Conservation (phyloP, 2,329 filamentous ascomycete genomes). For the Monosporascus sp. region DNA sequence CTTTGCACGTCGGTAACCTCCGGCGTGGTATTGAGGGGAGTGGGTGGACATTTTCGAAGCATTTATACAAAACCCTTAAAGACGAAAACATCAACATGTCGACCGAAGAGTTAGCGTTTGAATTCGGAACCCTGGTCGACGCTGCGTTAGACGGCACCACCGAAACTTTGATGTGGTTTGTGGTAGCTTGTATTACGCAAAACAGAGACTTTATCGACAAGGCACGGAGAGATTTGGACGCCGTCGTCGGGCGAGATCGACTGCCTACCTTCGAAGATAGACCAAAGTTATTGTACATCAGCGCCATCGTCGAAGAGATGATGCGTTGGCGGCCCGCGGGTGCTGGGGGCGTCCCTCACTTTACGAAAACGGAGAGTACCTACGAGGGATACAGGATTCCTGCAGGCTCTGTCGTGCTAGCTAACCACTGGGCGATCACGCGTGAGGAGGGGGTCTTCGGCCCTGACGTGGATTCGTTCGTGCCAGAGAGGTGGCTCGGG, state of each 20-base stretch:
- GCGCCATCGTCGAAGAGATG: too few species aligned
- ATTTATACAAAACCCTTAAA: conserved; percentile 15
- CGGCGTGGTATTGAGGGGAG: conserved; percentile 1
- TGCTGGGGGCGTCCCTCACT: conserved; percentile 35
- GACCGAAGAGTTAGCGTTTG: conserved; percentile 26
- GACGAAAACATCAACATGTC: conserved; percentile 20
- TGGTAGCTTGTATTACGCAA: conserved; percentile 24
- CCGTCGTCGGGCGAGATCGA: too few species aligned
- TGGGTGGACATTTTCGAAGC: conserved; percentile 29
- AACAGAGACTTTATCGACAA: conserved; percentile 21
- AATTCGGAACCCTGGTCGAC: conserved; percentile 24
- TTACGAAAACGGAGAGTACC: conserved; percentile 28
- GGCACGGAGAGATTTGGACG: conserved; percentile 37
- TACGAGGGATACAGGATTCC: conserved; percentile 37
- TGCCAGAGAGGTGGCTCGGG: conserved; percentile 29
- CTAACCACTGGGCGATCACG: conserved; percentile 36
- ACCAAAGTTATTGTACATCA: too few species aligned
- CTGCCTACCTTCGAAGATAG: too few species aligned
- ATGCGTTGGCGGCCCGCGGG: too few species aligned
- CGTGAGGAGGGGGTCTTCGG: conserved; percentile 38
- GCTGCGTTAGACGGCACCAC: conserved; percentile 29
- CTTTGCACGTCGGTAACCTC: conserved; percentile 9
- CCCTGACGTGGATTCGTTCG: conserved; percentile 21
- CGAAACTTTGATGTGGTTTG: conserved; percentile 25
- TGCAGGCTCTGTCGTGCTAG: conserved; percentile 37